phyloP scores from a whole-genome alignment of 768 basidiomycete species.

The Rhodotorula babjevae region DNA sequence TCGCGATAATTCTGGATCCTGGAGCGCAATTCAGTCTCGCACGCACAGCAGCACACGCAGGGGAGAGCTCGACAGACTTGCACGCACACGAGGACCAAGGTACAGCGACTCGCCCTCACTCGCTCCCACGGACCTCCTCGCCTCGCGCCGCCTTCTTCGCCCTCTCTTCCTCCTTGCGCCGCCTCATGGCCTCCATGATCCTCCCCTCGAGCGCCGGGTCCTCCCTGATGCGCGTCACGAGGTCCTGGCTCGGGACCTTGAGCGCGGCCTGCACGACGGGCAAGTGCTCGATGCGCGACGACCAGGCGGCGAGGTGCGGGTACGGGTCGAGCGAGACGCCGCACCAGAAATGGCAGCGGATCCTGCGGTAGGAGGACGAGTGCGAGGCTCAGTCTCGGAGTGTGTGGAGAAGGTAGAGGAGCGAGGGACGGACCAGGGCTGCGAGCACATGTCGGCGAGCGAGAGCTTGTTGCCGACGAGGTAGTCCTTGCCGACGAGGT shows the following conservation, averaged over 20 bases:
- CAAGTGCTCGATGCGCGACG: conserved; percentile 18
- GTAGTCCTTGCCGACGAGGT: conserved; percentile 5
- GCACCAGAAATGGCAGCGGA: conserved; percentile 22
- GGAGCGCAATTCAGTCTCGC: too few species aligned
- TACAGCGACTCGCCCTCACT: too few species aligned
- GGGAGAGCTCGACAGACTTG: too few species aligned
- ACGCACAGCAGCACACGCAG: too few species aligned
- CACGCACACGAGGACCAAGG: too few species aligned
- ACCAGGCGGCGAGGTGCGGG: conserved; percentile 16
- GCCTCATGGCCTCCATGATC: conserved; percentile 29
- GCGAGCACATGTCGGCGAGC: conserved; percentile 14
- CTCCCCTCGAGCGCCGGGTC: conserved; percentile 12
- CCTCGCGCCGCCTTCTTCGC: not conserved
- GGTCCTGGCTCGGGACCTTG: conserved; percentile 20
- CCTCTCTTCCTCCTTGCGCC: not conserved
- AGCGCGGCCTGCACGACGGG: conserved; percentile 18
- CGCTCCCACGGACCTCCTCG: too few species aligned
- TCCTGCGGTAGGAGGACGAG: conserved; percentile 13
- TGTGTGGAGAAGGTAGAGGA: not conserved
- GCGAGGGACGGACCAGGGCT: conserved; percentile 5
- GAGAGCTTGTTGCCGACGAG: conserved; percentile 25
- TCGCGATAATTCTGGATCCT: too few species aligned
- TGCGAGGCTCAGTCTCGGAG: not conserved
- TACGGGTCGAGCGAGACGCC: conserved; percentile 10
- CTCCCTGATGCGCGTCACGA: conserved; percentile 16